Conservation (phyloP, 139 green algal species). For the Tetradesmus obliquus region DNA sequence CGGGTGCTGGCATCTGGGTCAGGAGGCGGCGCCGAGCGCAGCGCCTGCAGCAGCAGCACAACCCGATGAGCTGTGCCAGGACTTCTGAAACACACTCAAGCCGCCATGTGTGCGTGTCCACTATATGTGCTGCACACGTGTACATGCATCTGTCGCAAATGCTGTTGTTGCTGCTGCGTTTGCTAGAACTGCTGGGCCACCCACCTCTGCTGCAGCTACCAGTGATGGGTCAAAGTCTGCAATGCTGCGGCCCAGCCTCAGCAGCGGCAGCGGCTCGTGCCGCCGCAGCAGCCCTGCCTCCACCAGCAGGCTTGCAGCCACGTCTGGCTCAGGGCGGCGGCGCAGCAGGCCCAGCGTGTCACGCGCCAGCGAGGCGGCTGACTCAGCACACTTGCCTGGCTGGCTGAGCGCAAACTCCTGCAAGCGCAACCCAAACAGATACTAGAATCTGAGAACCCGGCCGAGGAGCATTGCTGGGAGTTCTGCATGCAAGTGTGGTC, state of each 20-base stretch:
- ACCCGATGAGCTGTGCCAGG: no score
- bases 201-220: constrained; percentile 43
- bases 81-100: no score
- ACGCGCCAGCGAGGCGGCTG: not conserved
- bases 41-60: constrained; percentile 48
- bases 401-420: constrained; percentile 19
- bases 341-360: constrained; percentile 23
- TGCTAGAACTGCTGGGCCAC: not conserved
- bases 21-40: constrained; percentile 57
- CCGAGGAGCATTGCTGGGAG: no score
- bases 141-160: no score
- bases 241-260: constrained; percentile 41
- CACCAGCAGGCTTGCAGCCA: constrained; percentile 60
- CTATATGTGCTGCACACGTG: no score
- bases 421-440: not conserved
- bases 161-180: no score
- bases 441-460: no score
- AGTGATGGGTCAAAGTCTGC: constrained; percentile 47
- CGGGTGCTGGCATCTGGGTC: constrained; percentile 77
- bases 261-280: constrained; percentile 72
- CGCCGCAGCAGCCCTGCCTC: constrained; percentile 63
- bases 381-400: not conserved
- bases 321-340: constrained; percentile 46
- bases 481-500: not conserved
- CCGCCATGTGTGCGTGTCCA: no score